A percentile compares a stretch with the other conserved stretches of the same genome.
phyloP scores from a whole-genome alignment of 2,329 filamentous ascomycete species.

The Davidsoniella eucalypti region DNA sequence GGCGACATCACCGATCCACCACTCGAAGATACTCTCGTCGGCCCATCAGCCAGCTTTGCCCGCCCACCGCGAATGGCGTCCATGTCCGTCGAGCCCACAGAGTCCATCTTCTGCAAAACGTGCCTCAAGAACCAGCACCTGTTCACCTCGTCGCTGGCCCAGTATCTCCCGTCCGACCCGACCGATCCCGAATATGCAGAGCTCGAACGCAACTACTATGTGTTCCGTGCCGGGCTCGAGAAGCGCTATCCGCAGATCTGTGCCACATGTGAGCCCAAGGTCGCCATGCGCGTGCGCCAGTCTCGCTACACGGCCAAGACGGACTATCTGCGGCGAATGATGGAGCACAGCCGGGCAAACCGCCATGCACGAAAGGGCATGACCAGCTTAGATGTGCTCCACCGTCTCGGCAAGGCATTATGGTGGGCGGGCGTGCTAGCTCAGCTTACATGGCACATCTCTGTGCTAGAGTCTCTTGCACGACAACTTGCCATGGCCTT shows the following conservation, averaged over 20 bases:
- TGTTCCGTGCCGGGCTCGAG: slow-evolving; percentile 58
- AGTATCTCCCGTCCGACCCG: slow-evolving; percentile 55
- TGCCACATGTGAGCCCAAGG: slow-evolving; percentile 57
- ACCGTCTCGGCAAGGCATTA: slow-evolving; percentile 26
- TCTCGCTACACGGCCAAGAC: slow-evolving; percentile 70
- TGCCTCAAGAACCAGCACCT: slow-evolving; percentile 85
- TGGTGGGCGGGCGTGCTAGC: slow-evolving; percentile 32
- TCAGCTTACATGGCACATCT: slow-evolving; percentile 35
- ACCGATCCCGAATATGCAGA: slow-evolving; percentile 51
- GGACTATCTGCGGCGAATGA: slow-evolving; percentile 60
- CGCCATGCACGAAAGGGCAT: slow-evolving; percentile 18
- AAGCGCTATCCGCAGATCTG: slow-evolving; percentile 81
- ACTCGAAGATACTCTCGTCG: slow-evolving; percentile 34
- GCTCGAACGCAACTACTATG: slow-evolving; percentile 51
- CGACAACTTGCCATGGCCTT: background rate
- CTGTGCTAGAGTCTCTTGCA: slow-evolving; percentile 14
- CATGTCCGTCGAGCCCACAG: slow-evolving; percentile 16
- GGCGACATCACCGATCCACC: slow-evolving; percentile 85
- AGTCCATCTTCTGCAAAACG: slow-evolving; percentile 48
- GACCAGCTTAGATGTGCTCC: slow-evolving; percentile 27
- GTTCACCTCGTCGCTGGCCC: slow-evolving; percentile 56
- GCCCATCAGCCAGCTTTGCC: slow-evolving; percentile 15
- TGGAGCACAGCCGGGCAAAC: slow-evolving; percentile 43
- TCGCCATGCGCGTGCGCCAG: slow-evolving; percentile 50
- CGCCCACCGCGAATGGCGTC: slow-evolving; percentile 16